Evolutionary conservation across 1,139 yeast genomes (phyloP), one percentile per base, ranked within the genome.

Genomic region (Hanseniaspora uvarum): DNA sequence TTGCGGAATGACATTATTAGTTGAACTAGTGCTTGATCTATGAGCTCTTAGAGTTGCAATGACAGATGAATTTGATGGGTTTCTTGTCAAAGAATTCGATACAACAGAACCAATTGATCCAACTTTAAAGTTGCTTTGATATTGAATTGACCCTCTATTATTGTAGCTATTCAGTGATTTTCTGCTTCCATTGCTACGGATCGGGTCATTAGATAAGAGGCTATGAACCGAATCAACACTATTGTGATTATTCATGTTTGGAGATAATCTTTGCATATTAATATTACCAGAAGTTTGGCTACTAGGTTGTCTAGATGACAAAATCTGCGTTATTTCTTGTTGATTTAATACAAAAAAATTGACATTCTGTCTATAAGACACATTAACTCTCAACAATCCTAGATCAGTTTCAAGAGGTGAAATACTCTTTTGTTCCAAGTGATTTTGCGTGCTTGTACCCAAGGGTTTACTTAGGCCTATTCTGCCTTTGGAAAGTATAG

Each of bases 401-500:
- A 79, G 71, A 14, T 85, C 80, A 0, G 96, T 86, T 55, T 76
- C 74, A 2, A 92, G 78, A 0, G 94, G 86, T 11, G 77, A 75
- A 56, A 92, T 78, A 56, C 74, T 74, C 62, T 78, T 78, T 53
- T 80, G 83, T 24, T 74, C 74, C 57, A 82, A 67, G 62, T 83
- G 88, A 11, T 78, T 65, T 18, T 74, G 78, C 21, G 30, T 73
- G 57, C 68, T 79, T 58, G 36, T 65, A 5, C 78, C 72, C 1
- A 87, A 75, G 1, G 83, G 72, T 63, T 83, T 84, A 56, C 89
- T 81, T 55, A 89, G 73, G 0, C 96, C 96, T 26, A 87, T 78
- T 58, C 96, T 70, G 1, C 96, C 95, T 62, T 81, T 83, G 2
- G 94, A 83, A 26, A 81, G 73, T 40, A 88, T 86, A 0, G 94